These are phyloP conservation scores for Plasmodium reichenowi DNA, from an alignment of 169 alveolate genomes.

Conservation along the genomic window DNA sequence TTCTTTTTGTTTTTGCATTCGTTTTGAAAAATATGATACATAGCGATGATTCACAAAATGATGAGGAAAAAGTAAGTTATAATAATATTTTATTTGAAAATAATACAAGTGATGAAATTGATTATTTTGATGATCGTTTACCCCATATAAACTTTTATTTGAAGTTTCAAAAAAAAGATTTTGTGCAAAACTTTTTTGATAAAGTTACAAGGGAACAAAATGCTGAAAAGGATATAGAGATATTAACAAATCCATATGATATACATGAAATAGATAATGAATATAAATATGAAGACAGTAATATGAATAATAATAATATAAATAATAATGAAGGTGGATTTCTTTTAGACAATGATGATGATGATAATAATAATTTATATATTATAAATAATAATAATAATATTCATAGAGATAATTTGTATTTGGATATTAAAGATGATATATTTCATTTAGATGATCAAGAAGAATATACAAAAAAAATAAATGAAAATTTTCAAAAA, in stretches of 20 bases:
- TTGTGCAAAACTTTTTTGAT: conserved; percentile 31
- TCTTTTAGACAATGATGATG: not conserved
- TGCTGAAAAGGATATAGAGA: not conserved
- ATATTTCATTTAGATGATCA: conserved; percentile 19
- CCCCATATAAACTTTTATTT: conserved; percentile 71
- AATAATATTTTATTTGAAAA: conserved; percentile 51
- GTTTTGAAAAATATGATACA: conserved; percentile 15
- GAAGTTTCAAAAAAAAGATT: conserved; percentile 46
- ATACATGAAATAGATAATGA: not conserved
- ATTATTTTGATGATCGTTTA: conserved; percentile 36
- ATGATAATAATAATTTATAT: not conserved
- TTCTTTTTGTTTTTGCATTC: not conserved
- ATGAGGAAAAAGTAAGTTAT: conserved; percentile 30
- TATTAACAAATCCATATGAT: too few relatives aligned
- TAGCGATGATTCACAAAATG: conserved; percentile 45
- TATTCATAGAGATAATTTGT: not conserved
- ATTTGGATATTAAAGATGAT: too few relatives aligned
- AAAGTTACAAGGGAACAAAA: not conserved
- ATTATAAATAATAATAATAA: not conserved
- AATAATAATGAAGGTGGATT: conserved; percentile 15
- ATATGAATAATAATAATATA: not conserved
- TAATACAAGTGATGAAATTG: conserved; percentile 23
- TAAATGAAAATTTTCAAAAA: conserved; percentile 33
- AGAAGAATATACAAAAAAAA: conserved; percentile 24
- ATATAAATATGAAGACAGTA: not conserved